Percentiles rank a stretch among this genome's conserved stretches.
phyloP scores from a whole-genome alignment of 2,329 filamentous ascomycete genomes.

The Penicillium crustosum region DNA sequence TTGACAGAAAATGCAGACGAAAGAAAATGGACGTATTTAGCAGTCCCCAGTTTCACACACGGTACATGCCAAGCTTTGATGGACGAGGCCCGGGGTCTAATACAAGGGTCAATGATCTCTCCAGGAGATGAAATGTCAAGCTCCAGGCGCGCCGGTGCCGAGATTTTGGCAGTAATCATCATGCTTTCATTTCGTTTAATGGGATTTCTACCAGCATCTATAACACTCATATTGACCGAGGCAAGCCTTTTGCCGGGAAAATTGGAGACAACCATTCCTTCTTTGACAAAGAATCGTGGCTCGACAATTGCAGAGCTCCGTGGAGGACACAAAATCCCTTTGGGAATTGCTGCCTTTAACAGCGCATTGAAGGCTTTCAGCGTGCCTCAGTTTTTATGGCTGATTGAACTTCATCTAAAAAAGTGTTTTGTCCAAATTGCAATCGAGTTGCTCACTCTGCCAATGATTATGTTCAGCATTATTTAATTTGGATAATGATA shows the following conservation, averaged over 20 bases:
- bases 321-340: not conserved
- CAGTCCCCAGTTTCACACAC: not conserved
- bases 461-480: not conserved
- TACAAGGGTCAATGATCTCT: not conserved
- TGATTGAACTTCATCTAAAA: slow-evolving; percentile 7
- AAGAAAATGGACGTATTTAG: not conserved
- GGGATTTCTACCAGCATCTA: not conserved
- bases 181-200: slow-evolving; percentile 1
- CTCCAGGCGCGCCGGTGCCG: not conserved
- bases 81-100: not conserved
- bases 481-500: not conserved
- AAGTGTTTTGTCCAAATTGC: slow-evolving; percentile 3
- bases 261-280: slow-evolving; percentile 2
- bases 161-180: not conserved
- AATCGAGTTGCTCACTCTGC: not conserved
- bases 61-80: not conserved
- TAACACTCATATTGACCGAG: not conserved
- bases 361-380: not conserved
- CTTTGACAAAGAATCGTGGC: not conserved
- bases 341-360: not conserved
- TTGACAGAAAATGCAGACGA: not conserved
- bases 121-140: not conserved
- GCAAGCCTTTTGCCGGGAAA: not conserved
- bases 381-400: not conserved
- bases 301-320: not conserved